Conservation (phyloP, 495 filamentous ascomycete species). For the Clavariopsis aquatica region DNA sequence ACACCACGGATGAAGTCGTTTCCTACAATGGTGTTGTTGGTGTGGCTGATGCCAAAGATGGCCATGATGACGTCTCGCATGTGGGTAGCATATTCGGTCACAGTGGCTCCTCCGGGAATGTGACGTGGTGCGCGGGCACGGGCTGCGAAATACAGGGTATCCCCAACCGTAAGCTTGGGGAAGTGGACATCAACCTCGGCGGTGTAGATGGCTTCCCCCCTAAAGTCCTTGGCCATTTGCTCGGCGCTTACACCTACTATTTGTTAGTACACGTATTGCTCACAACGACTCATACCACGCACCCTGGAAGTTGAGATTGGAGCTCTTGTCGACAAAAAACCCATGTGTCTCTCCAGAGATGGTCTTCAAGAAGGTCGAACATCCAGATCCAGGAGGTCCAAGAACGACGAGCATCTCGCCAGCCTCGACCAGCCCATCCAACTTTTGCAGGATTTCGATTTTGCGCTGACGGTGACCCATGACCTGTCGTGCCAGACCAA, state of each 20-base stretch:
- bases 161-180: slow-evolving; percentile 46
- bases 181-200: slow-evolving; percentile 51
- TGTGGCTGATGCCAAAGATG: slow-evolving; percentile 49
- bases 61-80: slow-evolving; percentile 50
- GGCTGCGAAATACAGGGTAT: slow-evolving; percentile 47
- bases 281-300: background rate
- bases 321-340: slow-evolving; percentile 45
- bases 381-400: slow-evolving; percentile 70
- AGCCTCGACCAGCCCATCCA: slow-evolving; percentile 70
- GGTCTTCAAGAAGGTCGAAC: slow-evolving; percentile 73
- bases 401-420: slow-evolving; percentile 83
- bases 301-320: slow-evolving; percentile 49
- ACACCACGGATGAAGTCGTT: slow-evolving; percentile 50
- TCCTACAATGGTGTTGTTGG: slow-evolving; percentile 47
- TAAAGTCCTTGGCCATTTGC: slow-evolving; percentile 48
- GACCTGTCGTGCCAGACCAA: slow-evolving; percentile 45
- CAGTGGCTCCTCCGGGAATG: slow-evolving; percentile 43
- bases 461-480: slow-evolving; percentile 54
- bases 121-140: slow-evolving; percentile 44
- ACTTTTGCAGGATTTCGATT: slow-evolving; percentile 70
- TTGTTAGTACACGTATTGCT: background rate
- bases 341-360: slow-evolving; percentile 67
- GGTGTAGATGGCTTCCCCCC: slow-evolving; percentile 52
- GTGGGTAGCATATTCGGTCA: slow-evolving; percentile 39
- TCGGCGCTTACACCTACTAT: slow-evolving; percentile 43